Conservation (phyloP, 2,329 filamentous ascomycete species). For the Exophiala mesophila region DNA sequence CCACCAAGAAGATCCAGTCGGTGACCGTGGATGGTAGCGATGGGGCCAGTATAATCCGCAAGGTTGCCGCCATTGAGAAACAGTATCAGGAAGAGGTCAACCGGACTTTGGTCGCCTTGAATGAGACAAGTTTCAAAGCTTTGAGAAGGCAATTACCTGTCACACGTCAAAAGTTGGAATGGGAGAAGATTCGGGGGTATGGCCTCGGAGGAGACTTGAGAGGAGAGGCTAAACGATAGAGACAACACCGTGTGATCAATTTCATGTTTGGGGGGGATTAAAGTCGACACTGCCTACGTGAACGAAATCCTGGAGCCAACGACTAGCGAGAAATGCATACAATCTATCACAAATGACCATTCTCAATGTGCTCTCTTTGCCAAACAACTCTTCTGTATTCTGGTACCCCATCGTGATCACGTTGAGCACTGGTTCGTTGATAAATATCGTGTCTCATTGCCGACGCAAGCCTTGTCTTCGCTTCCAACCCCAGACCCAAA, state of each 20-base stretch:
- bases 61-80: constrained; percentile 75
- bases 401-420: too few relatives aligned
- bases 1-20: constrained; percentile 57
- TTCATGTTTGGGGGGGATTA: too few relatives aligned
- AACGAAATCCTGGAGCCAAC: too few relatives aligned
- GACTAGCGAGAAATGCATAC: too few relatives aligned
- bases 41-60: constrained; percentile 64
- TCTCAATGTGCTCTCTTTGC: too few relatives aligned
- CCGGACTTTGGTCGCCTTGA: constrained; percentile 77
- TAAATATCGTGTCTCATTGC: constrained; percentile 1
- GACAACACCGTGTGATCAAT: too few relatives aligned
- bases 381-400: too few relatives aligned
- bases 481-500: too few relatives aligned
- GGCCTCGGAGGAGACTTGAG: constrained; percentile 53
- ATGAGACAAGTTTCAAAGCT: constrained; percentile 92
- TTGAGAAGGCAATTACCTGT: constrained; percentile 89
- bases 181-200: constrained; percentile 97
- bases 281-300: too few relatives aligned
- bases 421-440: too few relatives aligned
- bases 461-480: too few relatives aligned
- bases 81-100: constrained; percentile 97
- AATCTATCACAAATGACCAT: too few relatives aligned
- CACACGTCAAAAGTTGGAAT: constrained; percentile 97
- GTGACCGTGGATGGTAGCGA: constrained; percentile 38
- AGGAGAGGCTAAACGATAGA: constrained; percentile 20